Conservation (phyloP, 352 stramenopile genomes). For the Phytophthora sojae region DNA sequence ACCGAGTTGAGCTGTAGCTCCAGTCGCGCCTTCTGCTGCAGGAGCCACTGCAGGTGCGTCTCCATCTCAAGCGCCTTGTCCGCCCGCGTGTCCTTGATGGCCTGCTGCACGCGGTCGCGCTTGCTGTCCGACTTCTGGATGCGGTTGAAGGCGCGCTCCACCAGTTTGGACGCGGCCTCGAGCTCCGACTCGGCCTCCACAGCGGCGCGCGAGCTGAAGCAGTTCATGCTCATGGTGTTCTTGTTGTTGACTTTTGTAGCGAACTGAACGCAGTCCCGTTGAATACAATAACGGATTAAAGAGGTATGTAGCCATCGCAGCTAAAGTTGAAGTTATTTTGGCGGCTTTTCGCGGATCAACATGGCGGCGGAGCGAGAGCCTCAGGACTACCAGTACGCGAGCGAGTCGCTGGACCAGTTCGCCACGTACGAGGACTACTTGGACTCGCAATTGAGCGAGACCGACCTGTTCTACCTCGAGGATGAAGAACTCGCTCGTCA, state of each 20-base stretch:
- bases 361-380: constrained; percentile 66
- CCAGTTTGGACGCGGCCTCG: constrained; percentile 71
- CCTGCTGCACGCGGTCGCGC: constrained; percentile 42
- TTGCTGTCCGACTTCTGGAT: constrained; percentile 69
- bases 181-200: constrained; percentile 71
- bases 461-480: constrained; percentile 95
- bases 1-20: constrained; percentile 54
- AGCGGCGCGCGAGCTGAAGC: constrained; percentile 60
- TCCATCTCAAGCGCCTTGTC: constrained; percentile 54
- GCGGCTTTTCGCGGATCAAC: constrained; percentile 19
- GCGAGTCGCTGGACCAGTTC: constrained; percentile 91
- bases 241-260: not conserved
- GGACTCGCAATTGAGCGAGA: constrained; percentile 92
- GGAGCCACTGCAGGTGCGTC: constrained; percentile 65
- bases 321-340: constrained; percentile 36
- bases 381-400: constrained; percentile 73
- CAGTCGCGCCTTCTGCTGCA: constrained; percentile 53
- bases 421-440: constrained; percentile 96
- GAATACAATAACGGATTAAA: constrained; percentile 26
- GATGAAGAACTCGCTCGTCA: constrained; percentile 94
- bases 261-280: constrained; percentile 16
- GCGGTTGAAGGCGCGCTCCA: constrained; percentile 60
- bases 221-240: constrained; percentile 70
- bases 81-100: constrained; percentile 48
- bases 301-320: not conserved